A percentile compares a stretch with the other conserved stretches of the same genome.
phyloP scores from a whole-genome alignment of 164 flowering plant genomes.

The Magnolia sinica region DNA sequence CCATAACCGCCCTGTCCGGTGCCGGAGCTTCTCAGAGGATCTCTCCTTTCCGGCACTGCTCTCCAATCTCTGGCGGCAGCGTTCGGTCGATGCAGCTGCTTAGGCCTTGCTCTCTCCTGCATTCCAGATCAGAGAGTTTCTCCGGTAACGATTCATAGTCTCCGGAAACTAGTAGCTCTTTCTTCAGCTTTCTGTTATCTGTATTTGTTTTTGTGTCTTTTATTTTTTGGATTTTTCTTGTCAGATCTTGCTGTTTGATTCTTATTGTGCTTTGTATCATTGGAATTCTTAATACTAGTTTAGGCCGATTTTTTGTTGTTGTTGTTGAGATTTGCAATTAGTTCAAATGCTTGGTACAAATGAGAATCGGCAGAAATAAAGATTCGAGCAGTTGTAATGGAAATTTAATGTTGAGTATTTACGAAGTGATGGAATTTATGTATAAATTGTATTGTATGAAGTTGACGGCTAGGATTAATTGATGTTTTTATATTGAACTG shows the following conservation, averaged over 20 bases:
- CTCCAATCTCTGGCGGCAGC: slow-evolving; percentile 1
- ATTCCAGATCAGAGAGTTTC: slow-evolving; percentile 18
- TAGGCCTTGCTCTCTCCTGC: slow-evolving; percentile 10
- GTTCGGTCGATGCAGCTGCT: background rate
- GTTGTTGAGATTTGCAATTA: background rate
- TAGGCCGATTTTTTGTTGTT: background rate
- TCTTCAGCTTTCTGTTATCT: background rate
- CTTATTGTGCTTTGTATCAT: background rate
- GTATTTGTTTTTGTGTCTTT: background rate
- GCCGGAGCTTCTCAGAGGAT: slow-evolving; percentile 3
- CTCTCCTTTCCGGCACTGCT: slow-evolving; percentile 5
- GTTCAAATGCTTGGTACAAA: too few relatives aligned
- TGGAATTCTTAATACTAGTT: background rate
- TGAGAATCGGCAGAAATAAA: too few relatives aligned
- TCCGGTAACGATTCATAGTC: slow-evolving; percentile 2
- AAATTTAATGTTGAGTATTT: background rate
- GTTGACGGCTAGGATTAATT: background rate
- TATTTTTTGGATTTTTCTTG: background rate
- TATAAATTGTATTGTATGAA: too few relatives aligned
- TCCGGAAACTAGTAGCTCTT: slow-evolving; percentile 4
- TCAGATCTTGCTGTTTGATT: background rate
- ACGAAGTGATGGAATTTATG: too few relatives aligned
- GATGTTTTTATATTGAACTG: background rate
- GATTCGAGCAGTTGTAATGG: too few relatives aligned
- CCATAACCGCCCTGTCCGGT: slow-evolving; percentile 4